Percentiles rank a stretch among this genome's conserved stretches.
These are phyloP conservation scores for Kwoniella dejecticola DNA, from an alignment of 768 basidiomycete genomes.

Conservation along the genomic window DNA sequence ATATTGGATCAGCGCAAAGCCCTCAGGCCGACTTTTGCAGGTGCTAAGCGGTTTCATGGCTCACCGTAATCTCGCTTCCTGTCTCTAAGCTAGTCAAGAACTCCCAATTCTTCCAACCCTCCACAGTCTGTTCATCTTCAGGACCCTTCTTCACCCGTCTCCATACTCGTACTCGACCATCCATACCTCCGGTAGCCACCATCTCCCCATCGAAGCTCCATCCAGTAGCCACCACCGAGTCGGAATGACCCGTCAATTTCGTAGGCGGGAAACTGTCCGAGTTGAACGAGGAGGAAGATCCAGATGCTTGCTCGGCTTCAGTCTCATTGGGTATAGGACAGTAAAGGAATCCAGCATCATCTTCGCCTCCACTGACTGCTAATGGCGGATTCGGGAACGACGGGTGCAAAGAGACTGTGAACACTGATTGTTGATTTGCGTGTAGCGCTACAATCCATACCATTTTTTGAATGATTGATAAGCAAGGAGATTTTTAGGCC, in stretches of 20 bases:
- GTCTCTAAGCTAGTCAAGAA: conserved; percentile 91
- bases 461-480: background rate
- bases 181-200: conserved; percentile 96
- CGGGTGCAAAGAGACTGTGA: conserved; percentile 80
- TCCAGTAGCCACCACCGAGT: conserved; percentile 76
- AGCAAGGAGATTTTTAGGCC: too few species aligned
- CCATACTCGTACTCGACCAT: conserved; percentile 92
- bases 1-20: background rate
- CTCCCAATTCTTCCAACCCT: conserved; percentile 81
- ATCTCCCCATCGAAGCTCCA: conserved; percentile 91
- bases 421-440: conserved; percentile 67
- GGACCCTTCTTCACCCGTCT: conserved; percentile 62
- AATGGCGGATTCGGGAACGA: conserved; percentile 66
- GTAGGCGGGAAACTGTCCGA: conserved; percentile 43
- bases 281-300: conserved; percentile 35
- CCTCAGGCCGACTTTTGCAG: too few species aligned
- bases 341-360: conserved; percentile 87
- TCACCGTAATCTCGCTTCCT: conserved; percentile 90
- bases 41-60: too few species aligned
- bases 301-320: conserved; percentile 17
- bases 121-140: conserved; percentile 54
- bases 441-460: conserved; percentile 63
- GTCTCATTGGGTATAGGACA: conserved; percentile 44
- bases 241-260: conserved; percentile 86
- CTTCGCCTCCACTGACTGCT: conserved; percentile 90